A percentile compares a stretch with the other conserved stretches of the same genome.
phyloP scores from a whole-genome alignment of 306 rosid species.

The Cucurbita ficifolia region DNA sequence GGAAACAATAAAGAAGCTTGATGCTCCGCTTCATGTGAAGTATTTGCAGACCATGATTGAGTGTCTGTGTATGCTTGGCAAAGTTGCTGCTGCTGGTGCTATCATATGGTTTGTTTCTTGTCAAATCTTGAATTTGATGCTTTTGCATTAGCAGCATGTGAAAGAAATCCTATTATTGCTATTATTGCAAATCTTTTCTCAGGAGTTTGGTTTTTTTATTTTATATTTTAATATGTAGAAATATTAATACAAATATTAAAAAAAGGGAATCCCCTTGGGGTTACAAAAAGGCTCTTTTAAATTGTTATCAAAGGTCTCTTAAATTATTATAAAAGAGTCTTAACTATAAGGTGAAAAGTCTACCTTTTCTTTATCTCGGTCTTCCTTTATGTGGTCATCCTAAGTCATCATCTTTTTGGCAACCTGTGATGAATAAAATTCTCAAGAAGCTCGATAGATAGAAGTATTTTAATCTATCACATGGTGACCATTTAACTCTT shows the following conservation, averaged over 20 bases:
- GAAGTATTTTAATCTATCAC: too few relatives aligned
- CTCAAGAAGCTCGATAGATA: too few relatives aligned
- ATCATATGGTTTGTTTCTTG: conserved; percentile 69
- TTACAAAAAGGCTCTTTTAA: neutral
- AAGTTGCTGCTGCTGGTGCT: conserved; percentile 98
- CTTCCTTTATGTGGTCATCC: neutral
- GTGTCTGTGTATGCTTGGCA: conserved; percentile 93
- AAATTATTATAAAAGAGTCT: neutral
- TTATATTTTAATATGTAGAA: neutral
- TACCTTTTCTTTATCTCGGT: neutral
- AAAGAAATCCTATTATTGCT: neutral
- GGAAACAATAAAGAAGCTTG: conserved; percentile 89
- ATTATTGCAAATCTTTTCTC: neutral
- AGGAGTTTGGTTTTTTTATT: neutral
- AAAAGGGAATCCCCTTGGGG: neutral
- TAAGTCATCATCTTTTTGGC: too few relatives aligned
- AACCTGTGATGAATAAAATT: too few relatives aligned
- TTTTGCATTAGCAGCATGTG: neutral
- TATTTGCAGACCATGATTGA: conserved; percentile 96
- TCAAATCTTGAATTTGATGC: neutral
- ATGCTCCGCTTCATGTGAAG: conserved; percentile 77
- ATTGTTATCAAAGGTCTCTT: neutral
- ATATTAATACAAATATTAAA: too few relatives aligned
- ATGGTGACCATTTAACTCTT: too few relatives aligned
- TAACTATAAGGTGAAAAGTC: too few relatives aligned